phyloP scores from a whole-genome alignment of 208 protist genomes.

The Blastocrithidia nonstop region DNA sequence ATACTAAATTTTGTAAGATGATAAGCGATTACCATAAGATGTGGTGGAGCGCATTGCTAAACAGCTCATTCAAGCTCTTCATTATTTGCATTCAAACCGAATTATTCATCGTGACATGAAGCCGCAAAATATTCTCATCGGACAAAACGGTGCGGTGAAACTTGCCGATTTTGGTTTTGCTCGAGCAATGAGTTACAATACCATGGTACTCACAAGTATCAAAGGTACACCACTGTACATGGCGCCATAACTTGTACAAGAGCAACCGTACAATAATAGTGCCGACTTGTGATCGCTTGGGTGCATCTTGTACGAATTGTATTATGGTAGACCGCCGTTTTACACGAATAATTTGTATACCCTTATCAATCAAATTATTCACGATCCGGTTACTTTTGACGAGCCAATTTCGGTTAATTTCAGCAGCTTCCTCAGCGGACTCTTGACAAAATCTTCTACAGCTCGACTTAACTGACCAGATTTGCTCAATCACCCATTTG shows the following conservation, averaged over 20 bases:
- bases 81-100: conserved; percentile 93
- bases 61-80: conserved; percentile 91
- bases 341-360: conserved; percentile 93
- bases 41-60: conserved; percentile 90
- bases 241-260: conserved; percentile 91
- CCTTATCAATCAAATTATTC: conserved; percentile 92
- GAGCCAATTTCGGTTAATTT: conserved; percentile 79
- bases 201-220: conserved; percentile 91
- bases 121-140: conserved; percentile 94
- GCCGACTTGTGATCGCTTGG: conserved; percentile 97
- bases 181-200: conserved; percentile 90
- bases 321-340: conserved; percentile 92
- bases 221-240: conserved; percentile 95
- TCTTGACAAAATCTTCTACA: conserved; percentile 88
- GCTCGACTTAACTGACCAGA: conserved; percentile 89
- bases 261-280: conserved; percentile 89
- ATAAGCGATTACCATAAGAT: conserved; percentile 82
- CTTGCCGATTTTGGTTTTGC: conserved; percentile 98
- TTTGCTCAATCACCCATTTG: conserved; percentile 79
- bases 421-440: conserved; percentile 84
- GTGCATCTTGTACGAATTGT: conserved; percentile 96
- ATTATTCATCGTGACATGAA: conserved; percentile 96
- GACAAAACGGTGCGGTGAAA: conserved; percentile 89
- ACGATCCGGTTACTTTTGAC: conserved; percentile 81
- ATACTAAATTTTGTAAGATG: conserved; percentile 92